phyloP scores from a whole-genome alignment of 495 filamentous ascomycete genomes.

The Hypoxylon subgilvum region DNA sequence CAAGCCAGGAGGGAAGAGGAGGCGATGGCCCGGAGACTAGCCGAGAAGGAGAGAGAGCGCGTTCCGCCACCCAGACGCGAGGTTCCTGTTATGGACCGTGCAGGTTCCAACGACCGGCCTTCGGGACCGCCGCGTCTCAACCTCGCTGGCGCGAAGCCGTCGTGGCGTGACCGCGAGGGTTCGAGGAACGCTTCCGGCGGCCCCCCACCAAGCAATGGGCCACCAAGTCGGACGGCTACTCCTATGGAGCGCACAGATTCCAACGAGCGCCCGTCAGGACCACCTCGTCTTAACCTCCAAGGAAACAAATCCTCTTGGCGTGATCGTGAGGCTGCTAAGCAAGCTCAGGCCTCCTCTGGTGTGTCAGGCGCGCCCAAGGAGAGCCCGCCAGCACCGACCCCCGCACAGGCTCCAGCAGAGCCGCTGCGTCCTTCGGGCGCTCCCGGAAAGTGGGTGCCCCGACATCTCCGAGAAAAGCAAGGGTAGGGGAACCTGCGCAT shows the following conservation, averaged over 20 bases:
- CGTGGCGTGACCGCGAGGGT: constrained; percentile 56
- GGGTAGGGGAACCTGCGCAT: constrained; percentile 44
- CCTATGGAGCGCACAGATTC: constrained; percentile 58
- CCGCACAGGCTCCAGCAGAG: constrained; percentile 36
- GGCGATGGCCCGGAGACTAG: constrained; percentile 57
- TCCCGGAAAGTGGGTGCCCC: constrained; percentile 55
- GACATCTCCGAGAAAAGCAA: constrained; percentile 37
- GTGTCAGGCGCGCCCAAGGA: constrained; percentile 11
- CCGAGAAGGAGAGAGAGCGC: constrained; percentile 51
- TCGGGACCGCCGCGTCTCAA: constrained; percentile 41
- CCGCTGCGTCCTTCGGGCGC: constrained; percentile 50
- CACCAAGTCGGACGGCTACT: constrained; percentile 37
- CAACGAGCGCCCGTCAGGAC: constrained; percentile 60
- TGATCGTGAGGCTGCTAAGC: constrained; percentile 78
- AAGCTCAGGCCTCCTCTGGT: constrained; percentile 35
- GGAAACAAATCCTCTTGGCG: constrained; percentile 76
- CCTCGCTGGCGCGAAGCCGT: constrained; percentile 32
- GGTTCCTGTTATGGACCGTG: constrained; percentile 39
- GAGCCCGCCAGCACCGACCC: constrained; percentile 35
- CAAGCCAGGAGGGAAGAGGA: constrained; percentile 61
- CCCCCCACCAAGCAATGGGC: constrained; percentile 34
- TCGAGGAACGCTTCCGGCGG: constrained; percentile 31
- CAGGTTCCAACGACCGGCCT: constrained; percentile 47
- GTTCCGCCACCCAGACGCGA: constrained; percentile 45
- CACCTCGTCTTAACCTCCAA: constrained; percentile 72